Evolutionary conservation across 768 basidiomycete genomes (phyloP).

Genomic region (Hypholoma fasciculare): DNA sequence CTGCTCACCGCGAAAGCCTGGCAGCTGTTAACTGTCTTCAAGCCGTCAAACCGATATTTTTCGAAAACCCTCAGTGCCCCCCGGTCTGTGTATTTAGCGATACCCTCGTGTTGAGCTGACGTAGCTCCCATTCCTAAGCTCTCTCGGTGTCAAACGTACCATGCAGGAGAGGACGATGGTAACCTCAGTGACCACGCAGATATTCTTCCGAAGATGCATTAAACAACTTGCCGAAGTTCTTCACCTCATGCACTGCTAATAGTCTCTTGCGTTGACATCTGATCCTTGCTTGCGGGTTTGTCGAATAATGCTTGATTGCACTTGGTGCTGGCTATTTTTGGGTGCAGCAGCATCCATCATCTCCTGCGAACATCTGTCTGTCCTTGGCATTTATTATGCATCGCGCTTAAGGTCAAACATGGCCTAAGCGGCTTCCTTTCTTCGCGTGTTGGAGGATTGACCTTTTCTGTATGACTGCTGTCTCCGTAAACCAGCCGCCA

Average conservation of each 20-base stretch:
- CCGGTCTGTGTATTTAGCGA: not conserved
- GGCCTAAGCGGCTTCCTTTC: not conserved
- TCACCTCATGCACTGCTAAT: slow-evolving; percentile 5
- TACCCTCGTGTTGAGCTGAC: not conserved
- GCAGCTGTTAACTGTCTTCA: not conserved
- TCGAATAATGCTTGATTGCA: slow-evolving; percentile 15
- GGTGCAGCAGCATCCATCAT: not conserved
- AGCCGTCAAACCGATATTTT: not conserved
- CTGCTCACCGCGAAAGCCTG: not conserved
- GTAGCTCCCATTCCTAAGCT: not conserved
- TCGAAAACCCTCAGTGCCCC: not conserved
- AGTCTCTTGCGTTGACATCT: slow-evolving; percentile 11
- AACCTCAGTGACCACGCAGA: not conserved
- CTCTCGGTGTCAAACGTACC: not conserved
- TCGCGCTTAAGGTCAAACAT: slow-evolving; percentile 9
- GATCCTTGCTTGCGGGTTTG: slow-evolving; percentile 9
- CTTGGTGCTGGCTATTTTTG: slow-evolving; percentile 2
- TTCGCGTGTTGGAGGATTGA: slow-evolving; percentile 17
- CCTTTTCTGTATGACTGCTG: slow-evolving; percentile 14
- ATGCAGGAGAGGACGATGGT: not conserved
- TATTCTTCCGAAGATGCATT: slow-evolving; percentile 23
- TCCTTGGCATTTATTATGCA: slow-evolving; percentile 12
- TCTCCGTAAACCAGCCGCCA: not conserved
- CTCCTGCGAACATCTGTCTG: slow-evolving; percentile 17
- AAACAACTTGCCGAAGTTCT: slow-evolving; percentile 22